A percentile compares a stretch with the other conserved stretches of the same genome.
Conservation (phyloP, 345 rosid genomes). For the Garcia nutans region DNA sequence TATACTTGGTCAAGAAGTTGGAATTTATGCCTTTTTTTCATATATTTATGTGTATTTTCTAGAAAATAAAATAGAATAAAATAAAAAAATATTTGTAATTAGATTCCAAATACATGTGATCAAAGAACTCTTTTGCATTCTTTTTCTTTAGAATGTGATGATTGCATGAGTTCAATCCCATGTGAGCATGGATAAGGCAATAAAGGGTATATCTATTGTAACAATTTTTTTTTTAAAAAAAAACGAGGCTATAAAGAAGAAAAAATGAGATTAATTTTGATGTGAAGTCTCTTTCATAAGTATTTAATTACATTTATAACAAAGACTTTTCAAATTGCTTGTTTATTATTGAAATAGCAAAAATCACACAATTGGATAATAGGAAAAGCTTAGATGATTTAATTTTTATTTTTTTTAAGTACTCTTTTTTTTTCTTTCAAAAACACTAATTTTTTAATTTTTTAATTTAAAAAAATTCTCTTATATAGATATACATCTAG, state of each 20-base stretch:
- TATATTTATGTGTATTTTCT: background rate
- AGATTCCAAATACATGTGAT: constrained; percentile 42
- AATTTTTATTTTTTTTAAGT: too few species aligned
- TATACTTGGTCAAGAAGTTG: background rate
- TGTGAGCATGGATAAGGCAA: constrained; percentile 20
- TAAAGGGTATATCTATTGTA: background rate
- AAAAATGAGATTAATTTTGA: background rate
- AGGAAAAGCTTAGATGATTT: too few species aligned
- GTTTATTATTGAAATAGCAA: too few species aligned
- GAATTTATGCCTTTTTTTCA: background rate
- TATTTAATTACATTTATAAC: background rate
- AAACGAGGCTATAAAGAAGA: constrained; percentile 2
- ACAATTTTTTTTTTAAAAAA: background rate
- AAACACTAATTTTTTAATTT: too few species aligned
- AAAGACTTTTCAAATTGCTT: background rate
- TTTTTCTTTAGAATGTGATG: constrained; percentile 30
- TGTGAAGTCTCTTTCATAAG: background rate
- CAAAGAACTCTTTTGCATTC: constrained; percentile 12
- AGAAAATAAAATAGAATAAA: background rate
- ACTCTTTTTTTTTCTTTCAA: too few species aligned
- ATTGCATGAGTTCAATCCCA: constrained; percentile 39
- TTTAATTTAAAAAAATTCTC: too few species aligned
- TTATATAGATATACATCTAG: too few species aligned
- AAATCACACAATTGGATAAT: too few species aligned
- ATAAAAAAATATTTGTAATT: background rate